phyloP scores from a whole-genome alignment of 805 yeast species.

The Starmera amethionina region DNA sequence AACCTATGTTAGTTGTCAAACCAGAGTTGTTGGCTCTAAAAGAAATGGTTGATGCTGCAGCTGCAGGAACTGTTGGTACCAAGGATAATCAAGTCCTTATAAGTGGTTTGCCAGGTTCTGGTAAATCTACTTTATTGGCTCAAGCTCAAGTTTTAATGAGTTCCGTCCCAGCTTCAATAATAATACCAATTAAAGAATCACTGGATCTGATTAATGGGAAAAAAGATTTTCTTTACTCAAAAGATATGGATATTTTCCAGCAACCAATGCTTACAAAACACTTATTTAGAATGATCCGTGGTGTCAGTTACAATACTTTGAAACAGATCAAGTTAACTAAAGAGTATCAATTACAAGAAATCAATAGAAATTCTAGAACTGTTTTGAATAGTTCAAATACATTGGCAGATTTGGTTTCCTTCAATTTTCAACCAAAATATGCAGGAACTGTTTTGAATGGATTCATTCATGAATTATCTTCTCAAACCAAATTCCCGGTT shows the following conservation, averaged over 20 bases:
- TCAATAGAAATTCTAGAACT: slow-evolving; percentile 23
- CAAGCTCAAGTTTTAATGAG: slow-evolving; percentile 57
- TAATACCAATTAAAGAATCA: slow-evolving; percentile 59
- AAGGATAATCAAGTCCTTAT: slow-evolving; percentile 42
- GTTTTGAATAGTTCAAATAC: slow-evolving; percentile 16
- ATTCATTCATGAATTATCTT: slow-evolving; percentile 44
- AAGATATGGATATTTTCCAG: slow-evolving; percentile 38
- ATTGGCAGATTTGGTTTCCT: slow-evolving; percentile 34
- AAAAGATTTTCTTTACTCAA: slow-evolving; percentile 52
- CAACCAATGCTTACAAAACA: slow-evolving; percentile 73
- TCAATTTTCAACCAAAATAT: slow-evolving; percentile 26
- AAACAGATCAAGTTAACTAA: background rate
- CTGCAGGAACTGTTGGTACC: slow-evolving; percentile 20
- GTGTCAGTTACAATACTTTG: slow-evolving; percentile 14
- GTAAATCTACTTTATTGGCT: slow-evolving; percentile 64
- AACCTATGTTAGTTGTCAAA: slow-evolving; percentile 52
- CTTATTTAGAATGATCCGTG: slow-evolving; percentile 41
- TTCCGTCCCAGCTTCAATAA: slow-evolving; percentile 29
- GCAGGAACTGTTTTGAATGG: slow-evolving; percentile 39
- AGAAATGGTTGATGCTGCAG: slow-evolving; percentile 26
- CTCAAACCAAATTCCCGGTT: slow-evolving; percentile 45
- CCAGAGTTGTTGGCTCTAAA: slow-evolving; percentile 32
- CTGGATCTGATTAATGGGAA: slow-evolving; percentile 61
- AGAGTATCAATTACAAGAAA: slow-evolving; percentile 4
- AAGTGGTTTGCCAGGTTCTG: slow-evolving; percentile 68